Base-by-base conservation (phyloP, 2,329 filamentous ascomycete species). In the Monilinia fructicola region DNA sequence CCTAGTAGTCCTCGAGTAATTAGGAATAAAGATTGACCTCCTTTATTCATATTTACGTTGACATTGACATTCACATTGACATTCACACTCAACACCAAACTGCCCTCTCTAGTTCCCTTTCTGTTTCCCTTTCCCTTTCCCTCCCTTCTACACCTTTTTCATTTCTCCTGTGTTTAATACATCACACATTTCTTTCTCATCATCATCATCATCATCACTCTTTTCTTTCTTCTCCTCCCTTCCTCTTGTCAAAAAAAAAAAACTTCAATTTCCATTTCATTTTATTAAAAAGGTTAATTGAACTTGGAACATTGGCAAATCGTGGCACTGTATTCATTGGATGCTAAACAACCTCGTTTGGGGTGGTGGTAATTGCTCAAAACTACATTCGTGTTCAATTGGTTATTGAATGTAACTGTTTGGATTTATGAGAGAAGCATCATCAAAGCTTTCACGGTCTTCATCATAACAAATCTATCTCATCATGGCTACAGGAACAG, bases 401-500 rank as follows among this genome's bases (percentile, higher is more conserved):
- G 53, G 53, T 21, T 65, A 59, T 53, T 58, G 31, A 26, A 50
- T 55, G 48, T 35, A 59, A 42, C 44, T 11, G 31, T 21, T 26
- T 31, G 62, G 58, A 58, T 31, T 38, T 23, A 50, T 28, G 46
- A 60, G 55, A 44, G 59, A n/a, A 38, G 23, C 48, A 62, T 28
- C 59, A 62, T 42, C 48, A 4, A 54, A 50, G 53, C 28, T 28
- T 11, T 54, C 58, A 38, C 4, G 6, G 18, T 50, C 4, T 50
- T 28, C 12, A 60, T 28, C 10, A 21, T 35, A 42, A 35, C 9
- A 28, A 40, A n/a, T 48, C 7, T 28, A 58, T 65, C 26, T 59
- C 53, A 59, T 48, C 53, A 77, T 77, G 75, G 74, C 75, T 63
- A 72, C 74, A 42, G 75, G 75, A 61, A 71, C 75, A 21, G 72